Percentiles rank a stretch among this genome's conserved stretches.
Conservation (phyloP, 306 rosid genomes). For the Sindora glabra region DNA sequence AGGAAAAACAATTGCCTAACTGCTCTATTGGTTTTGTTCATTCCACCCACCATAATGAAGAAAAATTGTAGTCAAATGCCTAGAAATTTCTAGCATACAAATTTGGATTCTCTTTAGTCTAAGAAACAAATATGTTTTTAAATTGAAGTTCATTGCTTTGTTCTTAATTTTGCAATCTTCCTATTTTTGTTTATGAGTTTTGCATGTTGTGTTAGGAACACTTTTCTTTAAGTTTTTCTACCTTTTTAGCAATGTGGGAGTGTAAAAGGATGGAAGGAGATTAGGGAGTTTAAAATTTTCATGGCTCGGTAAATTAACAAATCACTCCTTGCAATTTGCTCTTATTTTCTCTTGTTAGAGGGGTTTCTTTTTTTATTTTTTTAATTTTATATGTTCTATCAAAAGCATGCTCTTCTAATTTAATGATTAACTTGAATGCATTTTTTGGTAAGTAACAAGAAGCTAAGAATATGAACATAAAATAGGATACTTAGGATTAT, state of each 20-base stretch:
- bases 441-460: constrained; percentile 54
- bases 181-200: no score
- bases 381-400: no score
- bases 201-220: no score
- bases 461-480: constrained; percentile 49
- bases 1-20: no score
- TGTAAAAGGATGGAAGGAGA: not conserved
- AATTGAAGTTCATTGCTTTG: not conserved
- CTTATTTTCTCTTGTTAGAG: not conserved
- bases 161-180: no score
- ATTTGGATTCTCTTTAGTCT: not conserved
- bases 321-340: no score
- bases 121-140: not conserved
- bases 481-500: constrained; percentile 29
- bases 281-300: not conserved
- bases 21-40: no score
- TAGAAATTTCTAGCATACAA: not conserved
- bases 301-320: no score
- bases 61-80: not conserved
- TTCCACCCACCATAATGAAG: not conserved
- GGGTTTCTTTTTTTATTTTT: constrained; percentile 2
- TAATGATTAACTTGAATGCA: constrained; percentile 9
- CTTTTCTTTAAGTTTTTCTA: not conserved
- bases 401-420: not conserved
- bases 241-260: not conserved